A percentile compares a stretch with the other conserved stretches of the same genome.
Conservation (phyloP, 345 rosid species). For the Melaleuca quinquenervia region DNA sequence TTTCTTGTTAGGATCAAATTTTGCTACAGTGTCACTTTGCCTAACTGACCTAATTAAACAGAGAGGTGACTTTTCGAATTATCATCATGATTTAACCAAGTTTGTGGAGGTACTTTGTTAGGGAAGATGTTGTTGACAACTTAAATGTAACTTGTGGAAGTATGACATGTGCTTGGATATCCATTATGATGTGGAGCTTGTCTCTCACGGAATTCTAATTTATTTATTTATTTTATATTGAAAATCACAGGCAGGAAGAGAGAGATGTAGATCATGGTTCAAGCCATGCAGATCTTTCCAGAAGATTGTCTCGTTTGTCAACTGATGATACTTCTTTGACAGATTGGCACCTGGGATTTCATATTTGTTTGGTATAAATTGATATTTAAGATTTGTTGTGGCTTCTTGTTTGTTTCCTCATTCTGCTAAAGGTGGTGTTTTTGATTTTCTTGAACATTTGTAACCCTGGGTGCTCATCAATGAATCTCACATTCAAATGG, state of each 20-base stretch:
- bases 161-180: background rate
- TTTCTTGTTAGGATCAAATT: background rate
- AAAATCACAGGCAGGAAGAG: constrained; percentile 76
- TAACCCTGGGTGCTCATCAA: background rate
- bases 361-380: constrained; percentile 60
- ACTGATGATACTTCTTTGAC: constrained; percentile 67
- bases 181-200: background rate
- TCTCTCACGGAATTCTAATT: background rate
- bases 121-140: background rate
- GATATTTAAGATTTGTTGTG: background rate
- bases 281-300: constrained; percentile 47
- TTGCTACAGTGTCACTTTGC: background rate
- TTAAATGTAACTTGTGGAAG: background rate
- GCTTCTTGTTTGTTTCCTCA: background rate
- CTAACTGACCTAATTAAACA: background rate
- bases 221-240: background rate
- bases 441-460: background rate
- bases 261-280: constrained; percentile 47
- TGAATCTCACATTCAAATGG: background rate
- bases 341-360: constrained; percentile 97
- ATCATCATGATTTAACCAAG: background rate
- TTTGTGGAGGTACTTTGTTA: background rate
- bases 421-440: background rate
- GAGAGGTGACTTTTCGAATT: background rate
- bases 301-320: constrained; percentile 57